Evolutionary conservation across 1,139 yeast genomes (phyloP), one percentile per base, ranked within the genome.

Genomic region (Pichia sp.): DNA sequence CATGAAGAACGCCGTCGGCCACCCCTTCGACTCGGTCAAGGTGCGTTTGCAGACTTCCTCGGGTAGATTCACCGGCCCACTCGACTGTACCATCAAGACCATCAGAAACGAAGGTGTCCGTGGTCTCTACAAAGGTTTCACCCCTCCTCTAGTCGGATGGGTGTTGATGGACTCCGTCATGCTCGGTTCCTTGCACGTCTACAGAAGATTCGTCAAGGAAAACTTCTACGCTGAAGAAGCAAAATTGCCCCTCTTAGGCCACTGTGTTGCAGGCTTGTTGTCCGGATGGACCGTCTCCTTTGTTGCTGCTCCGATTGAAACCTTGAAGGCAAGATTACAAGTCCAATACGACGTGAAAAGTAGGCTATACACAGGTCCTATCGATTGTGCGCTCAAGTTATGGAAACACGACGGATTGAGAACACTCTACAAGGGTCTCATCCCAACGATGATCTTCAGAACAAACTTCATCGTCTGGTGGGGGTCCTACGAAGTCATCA

Each of bases 121-220:
- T 24, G 96, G 96, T 0, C 78, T 89, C 46, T 89, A 88, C 63
- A 81, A 89, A 58, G 96, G 96, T 0, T 89, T 90, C 55, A 87
- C 96, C 0, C 96, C 96, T 8, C 96, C 96, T 1, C 70, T 90
- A 54, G 79, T 88, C 15, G 97, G 96, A 0, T 90, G 96, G 96
- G 89, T 90, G 58, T 68, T 86, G 51, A 89, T 90, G 96, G 97
- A 90, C 62, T 79, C 87, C 18, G 90, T 77, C 52, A 86, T 90
- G 91, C 72, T 90, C 54, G 96, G 96, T 1, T 84, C 94, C 11
- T 70, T 89, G 46, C 94, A 87, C 58, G 77, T 84, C 51, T 90
- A 90, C 64, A 70, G 94, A 55, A 68, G 88, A 52, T 66, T 81
- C 32, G 72, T 86, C 49, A 83, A 83, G 58, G 85, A 83, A 17